These are phyloP conservation scores for Fusarium sp. DNA, from an alignment of 2,329 filamentous ascomycete species.

Conservation along the genomic window DNA sequence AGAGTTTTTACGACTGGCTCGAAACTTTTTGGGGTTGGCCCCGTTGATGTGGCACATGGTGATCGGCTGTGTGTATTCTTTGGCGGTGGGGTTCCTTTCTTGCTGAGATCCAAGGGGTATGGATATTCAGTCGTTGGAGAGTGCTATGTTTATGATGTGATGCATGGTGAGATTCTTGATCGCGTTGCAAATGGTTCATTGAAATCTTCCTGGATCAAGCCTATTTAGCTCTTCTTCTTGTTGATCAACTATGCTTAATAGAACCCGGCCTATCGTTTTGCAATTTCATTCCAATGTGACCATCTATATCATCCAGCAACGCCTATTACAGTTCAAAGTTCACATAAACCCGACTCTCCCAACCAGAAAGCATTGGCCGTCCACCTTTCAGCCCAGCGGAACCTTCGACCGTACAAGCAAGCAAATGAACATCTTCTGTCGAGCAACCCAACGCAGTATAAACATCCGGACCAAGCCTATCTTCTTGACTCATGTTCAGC, in stretches of 20 bases:
- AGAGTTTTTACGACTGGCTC: fast-evolving
- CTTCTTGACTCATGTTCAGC: slow-evolving; percentile 61
- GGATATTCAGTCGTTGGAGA: not conserved
- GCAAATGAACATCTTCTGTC: slow-evolving; percentile 31
- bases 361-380: slow-evolving; percentile 9
- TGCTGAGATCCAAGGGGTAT: not conserved
- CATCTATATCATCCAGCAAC: not conserved
- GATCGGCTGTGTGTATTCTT: not conserved
- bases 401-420: slow-evolving; percentile 46
- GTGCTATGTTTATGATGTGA: not conserved
- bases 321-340: slow-evolving; percentile 26
- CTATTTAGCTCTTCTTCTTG: not conserved
- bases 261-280: fast-evolving
- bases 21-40: not conserved
- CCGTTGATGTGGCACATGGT: not conserved
- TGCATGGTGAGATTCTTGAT: not conserved
- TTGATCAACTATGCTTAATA: not conserved
- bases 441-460: slow-evolving; percentile 39
- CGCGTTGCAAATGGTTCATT: not conserved
- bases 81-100: not conserved
- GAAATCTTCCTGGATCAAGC: not conserved
- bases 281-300: not conserved
- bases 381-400: not conserved
- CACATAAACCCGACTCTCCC: slow-evolving; percentile 43
- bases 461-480: slow-evolving; percentile 48